Base-by-base conservation (phyloP, 129 eudicot genomes). In the Calendula officinalis region DNA sequence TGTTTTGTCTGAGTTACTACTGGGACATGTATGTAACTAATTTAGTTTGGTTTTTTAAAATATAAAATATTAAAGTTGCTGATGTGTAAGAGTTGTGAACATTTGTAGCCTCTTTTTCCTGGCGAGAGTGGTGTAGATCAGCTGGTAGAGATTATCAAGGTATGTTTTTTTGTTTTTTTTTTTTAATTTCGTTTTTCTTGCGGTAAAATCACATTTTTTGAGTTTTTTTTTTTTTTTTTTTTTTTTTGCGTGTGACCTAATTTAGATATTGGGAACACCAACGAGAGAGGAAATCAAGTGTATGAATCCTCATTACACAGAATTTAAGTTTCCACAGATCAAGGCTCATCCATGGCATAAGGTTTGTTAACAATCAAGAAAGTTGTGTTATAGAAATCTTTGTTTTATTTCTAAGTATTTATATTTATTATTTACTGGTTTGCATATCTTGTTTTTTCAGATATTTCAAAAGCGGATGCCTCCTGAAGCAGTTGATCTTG, bases 291-390 rank as follows among this genome's bases (percentile, higher is more conserved):
- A 88, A 76, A 86, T 94, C 51, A 88, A 82, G 82, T 94, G 99
- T 80, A 94, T 94, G 99, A 94, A 88, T 74, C 99, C 99, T 5
- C 81, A 94, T 77, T 94, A 94, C 73, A 88, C 74, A 3, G 99
- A 94, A 56, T 94, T 85, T 66, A 94, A 86, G 83, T 94, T 94
- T 76, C 99, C 96, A 16, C 99, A 94, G 52, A 94, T 94, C 69
- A 94, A 92, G 81, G 99, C 99, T 51, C 95, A 92, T 67, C 99
- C 99, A n/a, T 92, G 96, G 99, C 96, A 94, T 80, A 94, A 94
- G 99, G 96, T 92, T 60, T 16, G 74, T 47, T 13, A 9, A 38
- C 13, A 39, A 38, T 40, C 9, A 49, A 69, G 37, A 40, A 48
- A 27, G 4, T 8, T 49, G 5, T 60, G 60, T 30, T 60, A 6